Base-by-base conservation (phyloP, 164 flowering plant species). In the Cinnamomum micranthum region DNA sequence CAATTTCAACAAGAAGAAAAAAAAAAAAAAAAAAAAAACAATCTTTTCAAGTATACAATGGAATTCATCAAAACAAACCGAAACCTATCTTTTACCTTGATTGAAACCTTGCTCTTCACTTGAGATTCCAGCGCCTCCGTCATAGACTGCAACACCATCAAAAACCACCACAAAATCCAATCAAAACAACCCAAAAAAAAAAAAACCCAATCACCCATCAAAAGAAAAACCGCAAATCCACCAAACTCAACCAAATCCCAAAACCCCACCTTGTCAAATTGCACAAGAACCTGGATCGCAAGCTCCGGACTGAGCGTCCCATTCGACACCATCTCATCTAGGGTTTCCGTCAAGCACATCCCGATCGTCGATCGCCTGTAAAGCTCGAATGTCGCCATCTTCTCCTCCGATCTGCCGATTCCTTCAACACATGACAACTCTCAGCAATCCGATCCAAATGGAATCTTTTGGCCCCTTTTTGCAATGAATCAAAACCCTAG, bases 351-450 rank as follows among this genome's bases (percentile, higher is more conserved):
- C 85, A 95, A 80, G 73, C 98, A 93, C 97, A 92, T 93, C 51
- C 98, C 98, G 72, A 95, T 95, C 74, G 98, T 90, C 55, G 99
- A 95, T 77, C 97, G 85, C 63, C 99, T 74, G 77, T 95, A 95
- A 69, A 93, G 82, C 81, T 95, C 99, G 65, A 95, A 93, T 27
- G 98, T 93, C 78, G 99, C 98, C 99, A 93, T 92, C 73, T 41
- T 60, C 51, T 27, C 4, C 17, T 3, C 35, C 23, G 25, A 52
- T 69, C 71, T 69, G 71, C 12, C 27, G 55, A 47, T 41, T n/a
- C 20, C 17, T 50, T 41, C 15, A n/a, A n/a, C 22, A 31, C 41
- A 67, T 28, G 5, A 28, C 47, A 20, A 55, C 60, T 20, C n/a
- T 20, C 69, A 17, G 17, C 69, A 25, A 64, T 24, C 67, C 28